Base-by-base conservation (phyloP, 495 filamentous ascomycete genomes). In the Amniculicola lignicola region DNA sequence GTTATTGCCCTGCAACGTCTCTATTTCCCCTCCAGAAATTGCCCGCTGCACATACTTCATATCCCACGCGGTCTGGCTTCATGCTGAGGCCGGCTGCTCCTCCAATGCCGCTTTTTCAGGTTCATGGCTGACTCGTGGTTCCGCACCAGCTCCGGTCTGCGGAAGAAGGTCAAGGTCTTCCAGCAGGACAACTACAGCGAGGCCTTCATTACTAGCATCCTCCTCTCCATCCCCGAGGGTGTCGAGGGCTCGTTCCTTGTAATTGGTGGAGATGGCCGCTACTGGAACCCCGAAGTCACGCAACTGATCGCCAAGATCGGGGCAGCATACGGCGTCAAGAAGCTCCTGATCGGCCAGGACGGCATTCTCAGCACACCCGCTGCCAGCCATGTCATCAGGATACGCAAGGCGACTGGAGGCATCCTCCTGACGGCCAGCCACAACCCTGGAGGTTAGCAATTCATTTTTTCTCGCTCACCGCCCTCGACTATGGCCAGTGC, bases 131-230 rank as follows among this genome's bases (percentile, higher is more conserved):
- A 70, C 66, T 45, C 29, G 25, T 59, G 24, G 40, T 59, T 56
- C 41, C 38, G 38, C 21, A 59, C 53, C 65, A 97, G 93, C 63
- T 98, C 93, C 58, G 93, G 93, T 66, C 86, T 98, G 64, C 89
- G 93, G 58, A 98, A 98, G 77, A 98, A 96, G 81, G 94, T 97
- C 73, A 88, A 86, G 69, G 86, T 96, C 69, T 98, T 98, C 79
- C 89, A 98, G 71, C 79, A 96, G 73, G 80, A 84, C 43, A 80
- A 98, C 70, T 98, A 98, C 78, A 89, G 87, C 74, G 94, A 98
- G 71, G 83, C 92, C 49, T 98, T 98, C 71, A 78, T 98, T 60
- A 82, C 93, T 45, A 89, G 87, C 72, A 91, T 95, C 68, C 80
- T 98, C 65, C 83, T 93, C 56, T 93, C 94, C 44, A 98, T 98